Evolutionary conservation across 441 rosid genomes (phyloP).

Genomic region (Bruguiera hainesii): DNA sequence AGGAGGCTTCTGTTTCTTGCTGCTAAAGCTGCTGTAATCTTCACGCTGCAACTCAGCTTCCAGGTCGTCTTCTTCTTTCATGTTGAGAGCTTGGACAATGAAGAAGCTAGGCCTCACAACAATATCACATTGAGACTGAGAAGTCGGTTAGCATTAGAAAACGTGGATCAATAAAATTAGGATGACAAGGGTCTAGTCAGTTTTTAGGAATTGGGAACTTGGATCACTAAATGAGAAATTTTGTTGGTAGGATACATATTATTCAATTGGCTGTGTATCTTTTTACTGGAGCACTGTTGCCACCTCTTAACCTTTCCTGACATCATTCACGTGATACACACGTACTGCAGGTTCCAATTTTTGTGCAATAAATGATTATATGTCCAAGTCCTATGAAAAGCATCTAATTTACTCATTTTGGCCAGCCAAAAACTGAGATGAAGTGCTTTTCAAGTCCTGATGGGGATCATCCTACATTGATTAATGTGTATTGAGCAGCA

Average conservation of each 20-base stretch:
- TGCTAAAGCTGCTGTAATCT: too few species aligned
- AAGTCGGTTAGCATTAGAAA: not conserved
- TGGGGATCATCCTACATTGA: constrained; percentile 79
- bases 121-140: not conserved
- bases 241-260: not conserved
- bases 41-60: too few species aligned
- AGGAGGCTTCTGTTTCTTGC: too few species aligned
- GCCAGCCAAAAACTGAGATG: constrained; percentile 63
- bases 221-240: not conserved
- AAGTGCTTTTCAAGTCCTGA: constrained; percentile 78
- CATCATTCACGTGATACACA: not conserved
- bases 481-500: constrained; percentile 73
- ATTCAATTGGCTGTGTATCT: not conserved
- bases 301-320: not conserved
- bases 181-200: not conserved
- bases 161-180: too few species aligned
- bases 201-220: constrained; percentile 5
- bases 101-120: too few species aligned
- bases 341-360: not conserved
- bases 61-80: too few species aligned
- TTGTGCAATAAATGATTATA: not conserved
- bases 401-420: constrained; percentile 13
- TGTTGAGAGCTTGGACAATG: too few species aligned
- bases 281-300: not conserved
- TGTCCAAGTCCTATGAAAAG: not conserved